Evolutionary conservation across 106 monocot genomes (phyloP).

Genomic region (Acorus gramineus): DNA sequence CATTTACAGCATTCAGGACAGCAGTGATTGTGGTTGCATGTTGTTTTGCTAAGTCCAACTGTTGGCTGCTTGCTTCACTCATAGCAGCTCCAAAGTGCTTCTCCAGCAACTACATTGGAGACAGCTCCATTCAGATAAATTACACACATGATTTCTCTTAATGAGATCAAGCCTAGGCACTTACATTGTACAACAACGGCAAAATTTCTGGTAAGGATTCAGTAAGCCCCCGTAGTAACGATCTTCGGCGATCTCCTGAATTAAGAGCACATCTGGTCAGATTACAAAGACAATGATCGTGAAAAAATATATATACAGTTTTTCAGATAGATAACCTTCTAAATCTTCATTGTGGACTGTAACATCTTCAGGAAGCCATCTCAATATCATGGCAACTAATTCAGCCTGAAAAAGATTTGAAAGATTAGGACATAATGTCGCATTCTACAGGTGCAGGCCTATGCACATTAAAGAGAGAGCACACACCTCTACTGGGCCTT

Average conservation of each 20-base stretch:
- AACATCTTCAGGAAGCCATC: slow-evolving; percentile 99
- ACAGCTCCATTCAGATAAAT: too few relatives aligned
- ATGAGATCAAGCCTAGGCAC: slow-evolving; percentile 4
- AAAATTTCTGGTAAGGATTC: slow-evolving; percentile 84
- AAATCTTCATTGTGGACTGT: slow-evolving; percentile 99
- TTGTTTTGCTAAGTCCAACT: slow-evolving; percentile 52
- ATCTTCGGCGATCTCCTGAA: slow-evolving; percentile 78
- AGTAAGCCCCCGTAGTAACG: slow-evolving; percentile 76
- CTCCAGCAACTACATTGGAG: slow-evolving; percentile 64
- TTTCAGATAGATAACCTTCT: slow-evolving; percentile 43
- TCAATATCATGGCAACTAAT: slow-evolving; percentile 89
- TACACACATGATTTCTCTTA: too few relatives aligned
- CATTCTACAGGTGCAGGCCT: neutral
- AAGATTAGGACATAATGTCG: slow-evolving; percentile 6
- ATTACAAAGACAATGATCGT: slow-evolving; percentile 5
- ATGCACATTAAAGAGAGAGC: neutral
- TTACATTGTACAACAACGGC: slow-evolving; percentile 76
- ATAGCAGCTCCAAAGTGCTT: slow-evolving; percentile 80
- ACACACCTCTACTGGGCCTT: slow-evolving; percentile 79
- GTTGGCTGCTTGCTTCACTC: slow-evolving; percentile 49
- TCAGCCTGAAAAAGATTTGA: slow-evolving; percentile 52
- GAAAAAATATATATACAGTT: neutral
- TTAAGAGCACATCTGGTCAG: neutral
- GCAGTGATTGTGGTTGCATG: slow-evolving; percentile 74
- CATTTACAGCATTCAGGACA: slow-evolving; percentile 81